phyloP scores from a whole-genome alignment of 2,329 filamentous ascomycete species.

The Metarhizium guizhouense region DNA sequence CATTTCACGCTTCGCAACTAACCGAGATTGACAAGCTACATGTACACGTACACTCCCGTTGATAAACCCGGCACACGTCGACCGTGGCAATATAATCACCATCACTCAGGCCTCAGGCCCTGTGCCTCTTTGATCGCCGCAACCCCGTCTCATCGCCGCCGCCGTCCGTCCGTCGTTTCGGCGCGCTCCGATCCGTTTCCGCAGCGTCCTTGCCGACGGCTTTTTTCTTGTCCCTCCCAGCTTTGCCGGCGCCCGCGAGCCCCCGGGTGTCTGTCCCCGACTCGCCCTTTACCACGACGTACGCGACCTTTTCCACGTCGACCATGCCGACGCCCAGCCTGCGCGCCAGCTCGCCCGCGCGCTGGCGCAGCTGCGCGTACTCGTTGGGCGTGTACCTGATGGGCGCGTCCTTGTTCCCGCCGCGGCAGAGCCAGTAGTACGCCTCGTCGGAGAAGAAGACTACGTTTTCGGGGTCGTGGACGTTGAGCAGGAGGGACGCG shows the following conservation, averaged over 20 bases:
- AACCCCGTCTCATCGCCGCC: not conserved
- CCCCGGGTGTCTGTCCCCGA: not conserved
- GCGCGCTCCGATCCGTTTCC: not conserved
- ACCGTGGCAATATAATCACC: no score
- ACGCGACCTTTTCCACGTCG: slow-evolving; percentile 63
- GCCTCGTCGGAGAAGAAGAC: slow-evolving; percentile 78
- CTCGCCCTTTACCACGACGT: slow-evolving; percentile 47
- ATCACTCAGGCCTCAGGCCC: not conserved
- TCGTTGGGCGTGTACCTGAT: slow-evolving; percentile 66
- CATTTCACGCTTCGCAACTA: no score
- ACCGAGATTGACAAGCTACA: no score
- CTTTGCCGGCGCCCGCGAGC: not conserved
- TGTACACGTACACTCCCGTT: no score
- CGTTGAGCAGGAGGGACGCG: slow-evolving; percentile 62
- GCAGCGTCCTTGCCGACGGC: no score
- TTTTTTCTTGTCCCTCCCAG: no score
- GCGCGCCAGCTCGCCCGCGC: slow-evolving; percentile 31
- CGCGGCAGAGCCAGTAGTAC: slow-evolving; percentile 59
- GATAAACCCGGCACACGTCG: no score
- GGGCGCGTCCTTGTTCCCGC: slow-evolving; percentile 31
- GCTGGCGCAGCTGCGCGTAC: slow-evolving; percentile 47
- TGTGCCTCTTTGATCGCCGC: slow-evolving; percentile 1
- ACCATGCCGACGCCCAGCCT: slow-evolving; percentile 47
- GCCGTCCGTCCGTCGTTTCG: not conserved
- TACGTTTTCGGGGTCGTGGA: slow-evolving; percentile 47